A percentile compares a stretch with the other conserved stretches of the same genome.
These are phyloP conservation scores for Astrothelium subdiscretum DNA, from an alignment of 495 filamentous ascomycete species.

Conservation along the genomic window DNA sequence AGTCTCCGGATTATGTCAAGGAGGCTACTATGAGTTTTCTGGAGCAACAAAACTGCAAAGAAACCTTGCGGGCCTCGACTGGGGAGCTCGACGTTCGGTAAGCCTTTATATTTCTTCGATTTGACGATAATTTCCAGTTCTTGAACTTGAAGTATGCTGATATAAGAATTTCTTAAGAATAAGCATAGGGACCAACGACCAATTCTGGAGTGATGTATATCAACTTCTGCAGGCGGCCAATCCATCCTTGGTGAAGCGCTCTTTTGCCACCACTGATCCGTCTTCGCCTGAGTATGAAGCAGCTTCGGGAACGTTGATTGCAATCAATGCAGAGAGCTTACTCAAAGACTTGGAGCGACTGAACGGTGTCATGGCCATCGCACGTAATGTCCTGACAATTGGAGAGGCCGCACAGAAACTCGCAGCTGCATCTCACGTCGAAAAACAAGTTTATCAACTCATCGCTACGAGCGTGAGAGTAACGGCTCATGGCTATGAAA, in stretches of 20 bases:
- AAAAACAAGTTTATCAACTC: slow-evolving; percentile 70
- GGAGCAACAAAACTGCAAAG: slow-evolving; percentile 21
- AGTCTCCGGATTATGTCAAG: slow-evolving; percentile 22
- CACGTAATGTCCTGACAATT: slow-evolving; percentile 70
- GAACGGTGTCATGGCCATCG: slow-evolving; percentile 75
- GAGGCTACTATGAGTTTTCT: slow-evolving; percentile 24
- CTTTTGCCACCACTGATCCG: slow-evolving; percentile 25
- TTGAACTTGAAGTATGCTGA: not conserved
- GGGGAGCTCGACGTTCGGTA: slow-evolving; percentile 6
- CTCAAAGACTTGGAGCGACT: slow-evolving; percentile 73
- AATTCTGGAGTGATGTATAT: slow-evolving; percentile 27
- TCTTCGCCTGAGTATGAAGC: slow-evolving; percentile 26
- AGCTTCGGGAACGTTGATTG: slow-evolving; percentile 45
- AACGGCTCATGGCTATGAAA: slow-evolving; percentile 75
- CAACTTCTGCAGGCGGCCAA: slow-evolving; percentile 24
- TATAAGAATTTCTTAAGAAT: slow-evolving; percentile 3
- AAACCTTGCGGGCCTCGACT: slow-evolving; percentile 21
- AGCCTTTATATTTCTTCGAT: not conserved
- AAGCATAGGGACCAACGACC: slow-evolving; percentile 19
- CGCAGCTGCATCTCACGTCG: slow-evolving; percentile 65
- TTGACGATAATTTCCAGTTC: not conserved
- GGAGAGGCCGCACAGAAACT: slow-evolving; percentile 77
- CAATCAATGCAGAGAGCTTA: slow-evolving; percentile 59
- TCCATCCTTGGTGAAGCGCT: slow-evolving; percentile 26
- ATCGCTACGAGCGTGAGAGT: slow-evolving; percentile 79